Conservation (phyloP, 2,329 filamentous ascomycete species). For the Zymoseptoria brevis region DNA sequence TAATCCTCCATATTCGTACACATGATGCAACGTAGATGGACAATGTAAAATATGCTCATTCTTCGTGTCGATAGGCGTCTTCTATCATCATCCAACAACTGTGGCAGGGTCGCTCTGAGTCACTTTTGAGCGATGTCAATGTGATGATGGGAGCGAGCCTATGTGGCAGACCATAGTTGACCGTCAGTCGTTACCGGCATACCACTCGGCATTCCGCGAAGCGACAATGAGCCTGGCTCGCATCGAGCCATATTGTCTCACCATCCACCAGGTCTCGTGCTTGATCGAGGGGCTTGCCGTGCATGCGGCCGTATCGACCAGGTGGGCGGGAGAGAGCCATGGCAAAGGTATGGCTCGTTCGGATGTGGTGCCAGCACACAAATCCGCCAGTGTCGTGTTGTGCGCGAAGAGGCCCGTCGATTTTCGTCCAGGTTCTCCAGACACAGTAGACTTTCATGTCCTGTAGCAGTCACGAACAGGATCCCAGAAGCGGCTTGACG, state of each 20-base stretch:
- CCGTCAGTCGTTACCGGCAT: background rate
- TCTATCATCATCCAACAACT: no score
- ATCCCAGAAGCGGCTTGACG: conserved; percentile 3
- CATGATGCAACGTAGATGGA: background rate
- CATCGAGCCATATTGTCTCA: background rate
- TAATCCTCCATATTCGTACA: background rate
- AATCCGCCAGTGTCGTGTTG: background rate
- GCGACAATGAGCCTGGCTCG: background rate
- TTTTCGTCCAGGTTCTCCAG: background rate
- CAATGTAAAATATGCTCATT: no score
- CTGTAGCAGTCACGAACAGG: conserved; percentile 5
- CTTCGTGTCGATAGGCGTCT: no score
- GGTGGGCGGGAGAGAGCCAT: background rate
- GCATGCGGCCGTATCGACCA: background rate
- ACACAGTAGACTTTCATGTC: background rate
- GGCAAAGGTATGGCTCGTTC: background rate
- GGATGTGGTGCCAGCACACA: no score
- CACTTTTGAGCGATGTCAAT: background rate
- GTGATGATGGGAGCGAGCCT: background rate
- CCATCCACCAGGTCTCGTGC: background rate
- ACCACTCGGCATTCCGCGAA: background rate
- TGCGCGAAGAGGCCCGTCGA: background rate
- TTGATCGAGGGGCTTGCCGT: background rate
- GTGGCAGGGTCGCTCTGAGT: no score
- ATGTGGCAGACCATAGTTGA: background rate